Evolutionary conservation across 225 moss, liverwort and hornwort species (phyloP), one percentile per base, ranked within the genome.

Genomic region (Bryum argenteum): DNA sequence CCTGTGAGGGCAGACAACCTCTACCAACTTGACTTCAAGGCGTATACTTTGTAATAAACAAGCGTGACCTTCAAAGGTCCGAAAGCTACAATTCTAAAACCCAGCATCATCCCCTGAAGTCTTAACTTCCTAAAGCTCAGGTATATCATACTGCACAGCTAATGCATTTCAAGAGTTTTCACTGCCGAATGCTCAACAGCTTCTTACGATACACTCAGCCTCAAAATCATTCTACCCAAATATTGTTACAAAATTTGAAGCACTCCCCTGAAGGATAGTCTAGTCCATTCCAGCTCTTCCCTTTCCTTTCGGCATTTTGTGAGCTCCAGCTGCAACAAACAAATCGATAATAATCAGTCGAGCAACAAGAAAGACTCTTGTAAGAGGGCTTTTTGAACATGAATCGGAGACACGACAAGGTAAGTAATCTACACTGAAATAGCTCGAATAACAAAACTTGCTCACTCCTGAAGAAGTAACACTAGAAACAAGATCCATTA

Each of bases 241-340:
- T 54, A 21, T 45, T n/a, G 52, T 50, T 71, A 67, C 61, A 78
- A 66, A n/a, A 12, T 67, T 67, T 66, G 14, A 54, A 54, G 58
- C 26, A 55, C n/a, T 56, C 48, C 3, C 19, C 18, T 18, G 39
- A 10, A 6, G 39, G 13, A 11, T 45, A 44, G 54, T 13, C 70
- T 84, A 84, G 66, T 84, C 84, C 17, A 77, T 43, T 70, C 75
- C 75, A 42, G 87, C 79, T 80, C 58, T 80, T 59, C 94, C 94
- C 63, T 75, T 77, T 28, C 92, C 94, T 74, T 91, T 98, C 2
- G 97, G 97, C 97, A 98, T 89, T 67, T 94, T 98, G 61, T 91
- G 92, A 14, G 88, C 81, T 48, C 74, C 92, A 38, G 88, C 84
- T 84, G 81, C 72, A 79, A 63, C 26, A 55, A 11, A 22, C 2